Evolutionary conservation across 139 green algal species (phyloP), one percentile per base, ranked within the genome.

Genomic region (Chlamydomonas asymmetrica): DNA sequence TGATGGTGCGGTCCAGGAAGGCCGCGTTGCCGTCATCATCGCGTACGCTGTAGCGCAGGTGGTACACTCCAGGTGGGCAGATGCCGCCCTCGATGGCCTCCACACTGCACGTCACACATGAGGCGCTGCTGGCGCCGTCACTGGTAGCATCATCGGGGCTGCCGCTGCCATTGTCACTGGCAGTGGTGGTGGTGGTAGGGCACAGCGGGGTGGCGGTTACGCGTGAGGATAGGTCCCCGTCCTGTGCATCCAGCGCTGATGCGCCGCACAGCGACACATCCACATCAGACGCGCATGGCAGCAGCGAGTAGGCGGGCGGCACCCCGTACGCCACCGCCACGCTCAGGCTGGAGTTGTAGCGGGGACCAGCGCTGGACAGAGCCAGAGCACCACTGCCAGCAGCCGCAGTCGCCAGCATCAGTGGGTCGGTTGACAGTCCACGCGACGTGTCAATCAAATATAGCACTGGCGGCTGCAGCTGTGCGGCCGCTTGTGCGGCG

Each of bases 241-340:
- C 71, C 18, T 16, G 23, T 1, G 59, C 41, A 16, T 69, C 59
- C 7, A 23, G 43, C 7, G 71, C 71, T 8, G 69, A 3, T 2
- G 71, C 71, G 32, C 71, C 71, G 32, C 71, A 77, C 23, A 37
- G 41, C 5, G 18, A 18, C 7, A 60, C 2, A 32, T 39, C 29
- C 23, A 2, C 27, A 23, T 70, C 25, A 8, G 5, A 25, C 4
- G 8, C 43, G 59, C 71, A 77, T 34, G 71, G 71, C 71, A 77
- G 43, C 29, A 77, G 52, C 23, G 71, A 77, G 59, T 77, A 77
- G 32, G 71, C 59, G 34, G 71, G 59, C 27, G 59, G 59, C 23
- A 10, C 39, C 25, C 71, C 71, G 71, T 77, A 77, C 71, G 57
- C 59, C 59, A 77, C n/a, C 5, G 29, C 34, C 1, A 70, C 4